Conservation (phyloP, 352 stramenopile genomes). For the Pythium sukuiense region DNA sequence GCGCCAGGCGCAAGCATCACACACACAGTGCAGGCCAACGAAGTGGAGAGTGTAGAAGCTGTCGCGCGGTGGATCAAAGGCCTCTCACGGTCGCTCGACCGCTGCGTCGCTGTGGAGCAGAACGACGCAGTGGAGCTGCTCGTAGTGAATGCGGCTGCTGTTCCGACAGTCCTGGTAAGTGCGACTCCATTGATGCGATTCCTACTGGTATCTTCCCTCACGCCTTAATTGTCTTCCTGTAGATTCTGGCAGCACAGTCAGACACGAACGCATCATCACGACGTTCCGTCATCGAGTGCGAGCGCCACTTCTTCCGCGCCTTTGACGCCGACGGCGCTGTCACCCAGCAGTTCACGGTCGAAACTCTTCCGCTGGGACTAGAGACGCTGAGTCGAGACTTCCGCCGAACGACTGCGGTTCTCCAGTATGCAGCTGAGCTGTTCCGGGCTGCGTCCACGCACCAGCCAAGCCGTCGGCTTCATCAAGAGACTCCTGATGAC, state of each 20-base stretch:
- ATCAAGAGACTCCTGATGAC: not conserved
- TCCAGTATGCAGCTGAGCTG: conserved; percentile 14
- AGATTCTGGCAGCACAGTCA: not conserved
- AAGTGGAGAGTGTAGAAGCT: conserved; percentile 1
- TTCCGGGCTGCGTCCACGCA: conserved; percentile 1
- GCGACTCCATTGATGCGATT: not conserved
- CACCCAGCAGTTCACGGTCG: conserved; percentile 57
- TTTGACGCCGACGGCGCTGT: conserved; percentile 33
- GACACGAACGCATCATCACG: not conserved
- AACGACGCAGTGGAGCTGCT: conserved; percentile 2
- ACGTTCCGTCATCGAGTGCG: conserved; percentile 29
- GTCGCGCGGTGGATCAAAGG: conserved; percentile 16
- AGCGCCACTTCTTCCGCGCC: conserved; percentile 51
- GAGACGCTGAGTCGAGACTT: conserved; percentile 7
- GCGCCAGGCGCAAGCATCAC: not conserved
- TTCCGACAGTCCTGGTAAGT: conserved; percentile 13
- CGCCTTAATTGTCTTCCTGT: not conserved
- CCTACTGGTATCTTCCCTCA: no score
- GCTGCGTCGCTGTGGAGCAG: conserved; percentile 9
- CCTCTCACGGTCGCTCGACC: conserved; percentile 15
- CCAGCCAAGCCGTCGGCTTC: not conserved
- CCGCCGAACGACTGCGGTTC: conserved; percentile 6
- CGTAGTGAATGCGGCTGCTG: not conserved
- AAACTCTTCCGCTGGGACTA: conserved; percentile 49
- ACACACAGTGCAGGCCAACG: not conserved